Evolutionary conservation across 441 rosid genomes (phyloP), one percentile per base, ranked within the genome.

Genomic region (Capsella rubella): DNA sequence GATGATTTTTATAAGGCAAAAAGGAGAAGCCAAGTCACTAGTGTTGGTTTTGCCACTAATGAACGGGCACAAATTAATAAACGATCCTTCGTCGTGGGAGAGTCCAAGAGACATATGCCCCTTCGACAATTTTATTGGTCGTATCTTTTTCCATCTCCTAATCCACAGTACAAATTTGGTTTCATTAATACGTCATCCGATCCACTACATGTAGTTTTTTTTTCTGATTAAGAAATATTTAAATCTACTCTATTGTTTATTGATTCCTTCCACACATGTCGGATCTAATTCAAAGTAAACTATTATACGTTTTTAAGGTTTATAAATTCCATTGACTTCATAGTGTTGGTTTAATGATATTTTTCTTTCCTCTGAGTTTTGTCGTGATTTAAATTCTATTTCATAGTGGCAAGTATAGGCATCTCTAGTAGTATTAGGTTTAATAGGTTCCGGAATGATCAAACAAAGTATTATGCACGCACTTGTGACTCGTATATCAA

Each of bases 71-170:
- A 27, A 58, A 8, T 2, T 52, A 21, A 5, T 37, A 60, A 69
- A 42, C 32, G 71, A 62, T 63, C 79, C 75, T 63, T 76, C 62
- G 67, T 31, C 34, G 55, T 77, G 72, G 76, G 76, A 77, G 72
- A 50, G 80, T 59, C 80, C 80, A 77, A 77, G 72, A 77, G 76
- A 54, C 80, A 71, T 15, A 65, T 77, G 80, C 68, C 80, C 57
- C 72, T 71, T 77, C 76, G 59, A 32, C 52, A 12, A 70, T 43
- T 71, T 71, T 64, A 71, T 51, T 65, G 63, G 80, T 58, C 80
- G 72, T 64, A 13, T 67, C 63, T 8, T 50, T 42, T 47, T 58
- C 4, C 29, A 56, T 28, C 53, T 76, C 71, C 66, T 76, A 76
- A 76, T 63, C 79, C 71, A 76, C 66, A 21, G n/a, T n/a, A n/a